Evolutionary conservation across 768 basidiomycete species (phyloP).

Genomic region (Leccinum arenicola): DNA sequence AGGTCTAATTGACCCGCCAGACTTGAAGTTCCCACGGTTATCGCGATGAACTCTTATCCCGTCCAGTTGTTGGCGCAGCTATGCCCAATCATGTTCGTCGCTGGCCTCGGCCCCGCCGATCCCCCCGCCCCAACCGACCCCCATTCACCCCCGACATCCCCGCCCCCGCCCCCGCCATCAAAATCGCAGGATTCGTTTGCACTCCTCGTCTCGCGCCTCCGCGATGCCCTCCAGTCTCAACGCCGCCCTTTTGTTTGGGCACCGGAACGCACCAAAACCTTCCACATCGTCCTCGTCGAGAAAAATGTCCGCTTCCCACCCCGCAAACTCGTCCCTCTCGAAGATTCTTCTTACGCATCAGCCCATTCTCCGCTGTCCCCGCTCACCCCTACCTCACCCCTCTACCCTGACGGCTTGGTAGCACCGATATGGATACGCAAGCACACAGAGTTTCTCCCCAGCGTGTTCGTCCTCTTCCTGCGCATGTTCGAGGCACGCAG

Average conservation of each 20-base stretch:
- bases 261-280: conserved; percentile 67
- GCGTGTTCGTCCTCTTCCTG: conserved; percentile 90
- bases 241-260: conserved; percentile 29
- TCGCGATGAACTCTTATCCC: conserved; percentile 87
- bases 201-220: conserved; percentile 56
- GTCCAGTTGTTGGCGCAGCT: conserved; percentile 85
- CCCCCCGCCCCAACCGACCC: not conserved
- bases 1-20: too few relatives aligned
- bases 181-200: conserved; percentile 27
- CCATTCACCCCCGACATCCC: not conserved
- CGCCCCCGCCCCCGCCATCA: conserved; percentile 23
- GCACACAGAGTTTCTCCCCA: conserved; percentile 87
- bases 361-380: conserved; percentile 94
- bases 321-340: conserved; percentile 63
- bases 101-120: conserved; percentile 52
- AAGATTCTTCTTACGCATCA: conserved; percentile 53
- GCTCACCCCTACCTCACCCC: conserved; percentile 79
- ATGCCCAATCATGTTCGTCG: conserved; percentile 92
- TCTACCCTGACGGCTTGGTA: conserved; percentile 93
- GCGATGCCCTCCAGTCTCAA: conserved; percentile 65
- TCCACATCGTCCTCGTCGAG: conserved; percentile 84
- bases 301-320: conserved; percentile 85
- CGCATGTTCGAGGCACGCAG: conserved; percentile 71
- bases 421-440: conserved; percentile 98
- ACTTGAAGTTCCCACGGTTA: conserved; percentile 4